phyloP scores from a whole-genome alignment of 129 eudicot genomes.

The Dittrichia graveolens region DNA sequence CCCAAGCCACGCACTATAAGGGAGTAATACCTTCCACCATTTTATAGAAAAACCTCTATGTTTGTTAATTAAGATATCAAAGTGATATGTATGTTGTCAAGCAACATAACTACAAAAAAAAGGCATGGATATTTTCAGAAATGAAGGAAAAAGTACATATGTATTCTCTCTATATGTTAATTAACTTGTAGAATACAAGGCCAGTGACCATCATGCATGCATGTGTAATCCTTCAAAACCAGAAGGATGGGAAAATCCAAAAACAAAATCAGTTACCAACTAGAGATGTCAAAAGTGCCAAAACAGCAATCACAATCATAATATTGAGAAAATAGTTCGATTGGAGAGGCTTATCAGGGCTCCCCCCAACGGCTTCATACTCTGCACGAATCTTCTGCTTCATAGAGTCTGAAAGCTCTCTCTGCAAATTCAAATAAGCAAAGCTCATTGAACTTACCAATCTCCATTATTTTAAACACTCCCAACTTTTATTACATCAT shows the following conservation, averaged over 20 bases:
- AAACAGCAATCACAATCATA: slow-evolving; percentile 78
- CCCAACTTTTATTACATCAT: slow-evolving; percentile 51
- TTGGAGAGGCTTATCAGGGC: slow-evolving; percentile 92
- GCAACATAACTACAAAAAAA: no score
- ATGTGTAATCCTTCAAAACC: background rate
- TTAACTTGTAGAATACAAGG: background rate
- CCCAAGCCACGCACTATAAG: no score
- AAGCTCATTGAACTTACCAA: slow-evolving; percentile 59
- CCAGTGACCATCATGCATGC: background rate
- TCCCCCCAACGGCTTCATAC: slow-evolving; percentile 85
- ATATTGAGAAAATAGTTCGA: slow-evolving; percentile 94
- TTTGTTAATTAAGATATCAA: no score
- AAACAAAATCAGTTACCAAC: slow-evolving; percentile 52
- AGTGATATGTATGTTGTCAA: background rate
- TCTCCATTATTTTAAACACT: slow-evolving; percentile 46
- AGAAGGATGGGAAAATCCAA: background rate
- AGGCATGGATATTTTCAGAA: no score
- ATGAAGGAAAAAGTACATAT: no score
- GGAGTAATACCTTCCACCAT: no score
- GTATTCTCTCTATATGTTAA: background rate
- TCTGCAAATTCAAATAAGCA: slow-evolving; percentile 91
- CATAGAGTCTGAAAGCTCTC: slow-evolving; percentile 84
- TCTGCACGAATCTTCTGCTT: slow-evolving; percentile 93
- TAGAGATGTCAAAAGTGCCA: slow-evolving; percentile 81
- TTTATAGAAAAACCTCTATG: no score